Base-by-base conservation (phyloP, 129 eudicot genomes). In the Lactuca saligna region DNA sequence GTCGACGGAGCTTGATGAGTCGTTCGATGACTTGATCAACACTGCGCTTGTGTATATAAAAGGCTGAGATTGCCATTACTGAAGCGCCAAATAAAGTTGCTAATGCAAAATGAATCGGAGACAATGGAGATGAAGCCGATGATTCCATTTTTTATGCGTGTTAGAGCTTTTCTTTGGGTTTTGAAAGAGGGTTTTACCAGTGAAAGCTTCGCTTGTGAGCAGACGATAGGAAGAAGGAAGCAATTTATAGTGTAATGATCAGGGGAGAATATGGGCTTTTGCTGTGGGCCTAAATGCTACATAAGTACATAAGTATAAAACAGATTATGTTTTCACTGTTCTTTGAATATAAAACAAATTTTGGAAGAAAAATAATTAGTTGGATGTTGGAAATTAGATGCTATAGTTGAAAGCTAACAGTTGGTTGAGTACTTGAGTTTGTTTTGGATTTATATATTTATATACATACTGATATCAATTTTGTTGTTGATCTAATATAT, bases 31-130 rank as follows among this genome's bases (percentile, higher is more conserved):
- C 92, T 66, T 87, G 97, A 76, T 85, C 89, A 77, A 91, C 88
- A 69, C 84, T 81, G 77, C 97, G 95, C 50, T 83, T 87, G 96
- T 91, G 97, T 38, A 87, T 75, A 77, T 76, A 91, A 68, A 91
- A 87, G 61, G 92, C 91, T 61, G 97, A 87, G 31, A 91, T 73
- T 12, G 96, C 95, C 97, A 87, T 87, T 12, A 91, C 92, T 38
- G 97, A 91, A 20, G 97, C 97, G 57, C 97, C 97, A 61, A 91
- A 87, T 37, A 91, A 50, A 5, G 97, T 91, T 3, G 97, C 97
- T 61, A 87, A 38, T 46, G 97, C 90, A 4, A 91, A 83, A 31
- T 87, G 95, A n/a, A 76, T 6, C 20, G 95, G 72, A 37, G 91
- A 66, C 6, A 74, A 5, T 4, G 85, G 42, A 4, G 72, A 71